phyloP scores from a whole-genome alignment of 2,329 filamentous ascomycete genomes.

The Emergomyces africanus region DNA sequence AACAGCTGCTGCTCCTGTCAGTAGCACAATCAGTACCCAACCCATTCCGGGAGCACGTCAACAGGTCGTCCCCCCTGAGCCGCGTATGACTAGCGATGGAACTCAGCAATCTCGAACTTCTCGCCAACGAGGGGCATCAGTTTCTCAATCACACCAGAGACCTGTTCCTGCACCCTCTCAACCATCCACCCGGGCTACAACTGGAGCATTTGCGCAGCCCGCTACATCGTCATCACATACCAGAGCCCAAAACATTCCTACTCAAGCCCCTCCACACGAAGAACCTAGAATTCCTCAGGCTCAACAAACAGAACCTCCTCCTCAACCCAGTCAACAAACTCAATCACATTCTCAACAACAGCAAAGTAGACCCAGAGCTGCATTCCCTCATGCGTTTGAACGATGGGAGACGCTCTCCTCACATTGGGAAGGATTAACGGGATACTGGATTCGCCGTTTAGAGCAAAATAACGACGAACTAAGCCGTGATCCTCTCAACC shows the following conservation, averaged over 20 bases:
- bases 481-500: slow-evolving; percentile 65
- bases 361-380: slow-evolving; percentile 37
- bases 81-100: neutral
- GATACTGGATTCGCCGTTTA: slow-evolving; percentile 89
- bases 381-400: slow-evolving; percentile 94
- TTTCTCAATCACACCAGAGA: slow-evolving; percentile 9
- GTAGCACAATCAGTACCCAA: neutral
- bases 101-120: slow-evolving; percentile 5
- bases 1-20: slow-evolving; percentile 1
- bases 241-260: neutral
- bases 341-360: slow-evolving; percentile 7
- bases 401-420: slow-evolving; percentile 94
- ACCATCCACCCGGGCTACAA: neutral
- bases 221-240: slow-evolving; percentile 2
- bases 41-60: neutral
- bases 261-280: slow-evolving; percentile 1
- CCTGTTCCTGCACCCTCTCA: slow-evolving; percentile 3
- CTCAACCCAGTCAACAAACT: slow-evolving; percentile 4
- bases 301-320: neutral
- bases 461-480: slow-evolving; percentile 85
- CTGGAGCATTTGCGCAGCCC: slow-evolving; percentile 2
- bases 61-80: neutral
- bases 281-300: slow-evolving; percentile 1
- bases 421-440: slow-evolving; percentile 94
- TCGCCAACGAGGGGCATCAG: slow-evolving; percentile 4